These are phyloP conservation scores for Exophiala spinifera DNA, from an alignment of 2,329 filamentous ascomycete species.

Conservation along the genomic window DNA sequence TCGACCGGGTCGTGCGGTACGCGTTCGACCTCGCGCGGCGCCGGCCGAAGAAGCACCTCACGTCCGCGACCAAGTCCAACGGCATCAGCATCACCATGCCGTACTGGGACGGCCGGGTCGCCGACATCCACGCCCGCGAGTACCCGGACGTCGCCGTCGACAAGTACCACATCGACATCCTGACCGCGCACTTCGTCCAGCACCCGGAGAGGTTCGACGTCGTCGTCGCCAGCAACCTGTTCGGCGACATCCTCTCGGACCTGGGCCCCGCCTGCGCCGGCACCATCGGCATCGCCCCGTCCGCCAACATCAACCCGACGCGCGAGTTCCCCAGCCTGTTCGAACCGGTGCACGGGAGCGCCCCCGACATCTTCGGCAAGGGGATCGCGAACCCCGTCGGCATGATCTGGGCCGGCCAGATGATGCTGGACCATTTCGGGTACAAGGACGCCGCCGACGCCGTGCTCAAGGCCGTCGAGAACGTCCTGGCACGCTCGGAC, in stretches of 20 bases:
- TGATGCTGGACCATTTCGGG: constrained; percentile 99
- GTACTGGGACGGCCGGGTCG: constrained; percentile 33
- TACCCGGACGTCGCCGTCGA: constrained; percentile 94
- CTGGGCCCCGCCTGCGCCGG: constrained; percentile 99
- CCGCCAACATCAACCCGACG: constrained; percentile 72
- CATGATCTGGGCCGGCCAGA: constrained; percentile 90
- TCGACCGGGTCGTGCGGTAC: constrained; percentile 91
- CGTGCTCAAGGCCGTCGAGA: constrained; percentile 94
- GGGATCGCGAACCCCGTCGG: constrained; percentile 95
- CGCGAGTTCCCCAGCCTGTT: constrained; percentile 99
- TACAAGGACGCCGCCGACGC: constrained; percentile 76
- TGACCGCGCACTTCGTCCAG: constrained; percentile 96
- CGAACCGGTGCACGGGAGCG: constrained; percentile 97
- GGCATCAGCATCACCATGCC: constrained; percentile 93
- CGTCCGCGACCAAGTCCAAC: constrained; percentile 99
- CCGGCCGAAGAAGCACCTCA: constrained; percentile 95
- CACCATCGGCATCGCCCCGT: constrained; percentile 93
- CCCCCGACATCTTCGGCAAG: constrained; percentile 94
- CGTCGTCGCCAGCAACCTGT: constrained; percentile 94
- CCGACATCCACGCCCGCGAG: constrained; percentile 77
- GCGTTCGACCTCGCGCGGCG: constrained; percentile 96
- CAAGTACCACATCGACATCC: constrained; percentile 97
- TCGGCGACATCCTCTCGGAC: constrained; percentile 98
- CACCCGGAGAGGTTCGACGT: constrained; percentile 96
- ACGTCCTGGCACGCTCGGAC: constrained; percentile 72